Percentiles rank a stretch among this genome's conserved stretches.
Evolutionary conservation across 1,284 basidiomycete species (phyloP).

Genomic region (Ustilago shanxiensis): DNA sequence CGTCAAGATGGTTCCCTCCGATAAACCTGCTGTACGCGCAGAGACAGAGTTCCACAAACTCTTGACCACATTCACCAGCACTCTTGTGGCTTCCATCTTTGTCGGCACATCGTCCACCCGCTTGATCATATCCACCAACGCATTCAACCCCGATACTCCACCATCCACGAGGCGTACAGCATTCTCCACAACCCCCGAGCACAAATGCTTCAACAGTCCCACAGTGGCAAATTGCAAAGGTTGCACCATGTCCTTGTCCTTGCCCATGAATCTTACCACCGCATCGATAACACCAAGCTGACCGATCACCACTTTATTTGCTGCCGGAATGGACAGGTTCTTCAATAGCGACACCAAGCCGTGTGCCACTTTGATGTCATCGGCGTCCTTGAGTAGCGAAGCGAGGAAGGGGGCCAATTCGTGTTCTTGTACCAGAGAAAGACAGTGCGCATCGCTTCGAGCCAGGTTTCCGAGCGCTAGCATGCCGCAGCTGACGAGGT

Average conservation of each 20-base stretch:
- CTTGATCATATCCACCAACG: constrained; percentile 80
- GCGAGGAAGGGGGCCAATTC: constrained; percentile 53
- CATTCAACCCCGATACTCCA: constrained; percentile 74
- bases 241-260: constrained; percentile 58
- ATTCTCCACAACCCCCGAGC: constrained; percentile 73
- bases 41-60: constrained; percentile 54
- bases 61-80: constrained; percentile 82
- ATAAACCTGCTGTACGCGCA: background rate
- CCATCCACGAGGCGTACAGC: constrained; percentile 76
- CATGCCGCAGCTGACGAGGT: constrained; percentile 84
- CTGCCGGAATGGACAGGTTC: constrained; percentile 62
- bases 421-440: constrained; percentile 55
- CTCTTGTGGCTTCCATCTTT: constrained; percentile 88
- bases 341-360: constrained; percentile 58
- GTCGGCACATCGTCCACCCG: constrained; percentile 85
- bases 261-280: constrained; percentile 37
- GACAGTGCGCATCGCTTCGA: constrained; percentile 71
- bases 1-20: constrained; percentile 1
- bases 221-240: constrained; percentile 88
- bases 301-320: constrained; percentile 57
- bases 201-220: constrained; percentile 88
- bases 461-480: constrained; percentile 85
- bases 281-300: constrained; percentile 34
- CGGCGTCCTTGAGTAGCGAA: constrained; percentile 37
- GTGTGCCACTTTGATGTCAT: constrained; percentile 60